phyloP scores from a whole-genome alignment of 1,139 yeast genomes.

The Saccharomyces hybrid region DNA sequence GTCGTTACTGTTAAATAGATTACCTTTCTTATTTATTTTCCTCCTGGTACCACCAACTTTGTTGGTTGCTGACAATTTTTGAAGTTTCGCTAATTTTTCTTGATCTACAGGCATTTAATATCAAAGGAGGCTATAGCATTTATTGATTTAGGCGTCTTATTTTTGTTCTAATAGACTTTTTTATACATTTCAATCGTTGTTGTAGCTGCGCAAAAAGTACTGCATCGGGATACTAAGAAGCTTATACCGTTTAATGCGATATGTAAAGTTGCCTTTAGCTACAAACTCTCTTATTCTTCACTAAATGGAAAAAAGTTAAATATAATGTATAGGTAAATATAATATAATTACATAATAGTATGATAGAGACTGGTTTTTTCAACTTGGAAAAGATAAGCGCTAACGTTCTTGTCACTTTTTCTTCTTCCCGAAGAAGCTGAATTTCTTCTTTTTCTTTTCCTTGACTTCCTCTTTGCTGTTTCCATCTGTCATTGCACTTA shows the following conservation, averaged over 20 bases:
- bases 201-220: not conserved
- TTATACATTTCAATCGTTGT: not conserved
- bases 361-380: not conserved
- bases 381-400: not conserved
- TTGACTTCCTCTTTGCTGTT: conserved; percentile 6
- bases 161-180: conserved; percentile 1
- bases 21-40: conserved; percentile 57
- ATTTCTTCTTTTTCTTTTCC: conserved; percentile 22
- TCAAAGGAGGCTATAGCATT: not conserved
- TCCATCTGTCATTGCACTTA: conserved; percentile 5
- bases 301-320: not conserved
- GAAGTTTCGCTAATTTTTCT: conserved; percentile 81
- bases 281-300: not conserved
- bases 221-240: not conserved
- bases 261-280: not conserved
- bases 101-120: conserved; percentile 73
- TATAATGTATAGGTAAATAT: not conserved
- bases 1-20: conserved; percentile 34
- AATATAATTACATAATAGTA: not conserved
- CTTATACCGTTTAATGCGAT: not conserved
- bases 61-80: conserved; percentile 62
- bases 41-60: conserved; percentile 89
- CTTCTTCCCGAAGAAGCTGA: conserved; percentile 26
- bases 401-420: conserved; percentile 5
- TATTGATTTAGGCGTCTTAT: not conserved